A percentile compares a stretch with the other conserved stretches of the same genome.
These are phyloP conservation scores for Rubia balearica DNA, from an alignment of 305 asterid species.

Conservation along the genomic window DNA sequence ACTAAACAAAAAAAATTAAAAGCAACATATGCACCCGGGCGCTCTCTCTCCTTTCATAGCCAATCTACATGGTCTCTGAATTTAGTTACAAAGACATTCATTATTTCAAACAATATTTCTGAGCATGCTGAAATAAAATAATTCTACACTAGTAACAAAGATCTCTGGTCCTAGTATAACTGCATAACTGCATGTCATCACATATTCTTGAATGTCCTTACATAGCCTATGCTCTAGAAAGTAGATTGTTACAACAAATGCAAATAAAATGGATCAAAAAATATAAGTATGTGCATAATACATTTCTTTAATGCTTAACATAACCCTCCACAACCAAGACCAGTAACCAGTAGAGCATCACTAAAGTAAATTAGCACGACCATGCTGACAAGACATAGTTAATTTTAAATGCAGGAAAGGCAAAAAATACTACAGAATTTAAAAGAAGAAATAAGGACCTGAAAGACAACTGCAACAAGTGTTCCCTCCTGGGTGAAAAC, in stretches of 20 bases:
- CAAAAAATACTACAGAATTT: background rate
- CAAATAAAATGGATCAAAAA: background rate
- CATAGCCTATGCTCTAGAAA: background rate
- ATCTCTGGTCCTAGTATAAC: background rate
- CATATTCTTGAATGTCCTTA: background rate
- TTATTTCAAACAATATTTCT: background rate
- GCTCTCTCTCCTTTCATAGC: background rate
- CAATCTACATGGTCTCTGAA: background rate
- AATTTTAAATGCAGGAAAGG: background rate
- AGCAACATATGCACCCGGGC: background rate
- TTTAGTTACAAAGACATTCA: background rate
- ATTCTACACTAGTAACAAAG: background rate
- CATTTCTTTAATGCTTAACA: background rate
- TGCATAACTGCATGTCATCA: background rate
- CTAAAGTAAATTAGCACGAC: background rate
- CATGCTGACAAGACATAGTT: background rate
- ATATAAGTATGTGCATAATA: background rate
- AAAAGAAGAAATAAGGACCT: conserved; percentile 27
- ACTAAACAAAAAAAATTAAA: background rate
- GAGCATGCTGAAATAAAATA: background rate
- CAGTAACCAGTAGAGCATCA: background rate
- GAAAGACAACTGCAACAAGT: conserved; percentile 47
- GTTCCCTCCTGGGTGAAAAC: conserved; percentile 51
- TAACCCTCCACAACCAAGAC: conserved; percentile 1
- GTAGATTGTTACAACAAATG: background rate